Conservation (phyloP, 805 yeast genomes). For the Torulaspora maleeae region DNA sequence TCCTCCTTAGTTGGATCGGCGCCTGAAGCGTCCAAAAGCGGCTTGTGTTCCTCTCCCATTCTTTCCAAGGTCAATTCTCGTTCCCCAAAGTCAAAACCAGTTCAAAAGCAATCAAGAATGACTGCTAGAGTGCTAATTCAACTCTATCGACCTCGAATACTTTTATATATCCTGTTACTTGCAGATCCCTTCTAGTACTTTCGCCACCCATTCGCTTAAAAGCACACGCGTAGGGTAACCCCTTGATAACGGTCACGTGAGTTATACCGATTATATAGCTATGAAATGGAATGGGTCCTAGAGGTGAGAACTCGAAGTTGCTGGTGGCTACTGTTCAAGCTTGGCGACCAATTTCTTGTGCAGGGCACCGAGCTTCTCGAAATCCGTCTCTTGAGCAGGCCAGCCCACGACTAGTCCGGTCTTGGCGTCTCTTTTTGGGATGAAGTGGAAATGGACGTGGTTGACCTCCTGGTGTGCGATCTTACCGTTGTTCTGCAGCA, state of each 20-base stretch:
- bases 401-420: slow-evolving; percentile 87
- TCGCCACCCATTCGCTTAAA: background rate
- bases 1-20: slow-evolving; percentile 52
- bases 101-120: background rate
- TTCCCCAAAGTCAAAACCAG: background rate
- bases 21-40: slow-evolving; percentile 64
- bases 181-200: background rate
- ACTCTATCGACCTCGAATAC: background rate
- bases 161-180: background rate
- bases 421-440: slow-evolving; percentile 72
- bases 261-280: background rate
- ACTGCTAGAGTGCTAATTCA: background rate
- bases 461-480: slow-evolving; percentile 95
- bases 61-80: slow-evolving; percentile 1
- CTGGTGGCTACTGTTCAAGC: slow-evolving; percentile 24
- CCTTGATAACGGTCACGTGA: background rate
- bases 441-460: slow-evolving; percentile 95
- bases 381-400: slow-evolving; percentile 84
- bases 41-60: slow-evolving; percentile 40
- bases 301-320: background rate
- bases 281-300: background rate
- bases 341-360: slow-evolving; percentile 57
- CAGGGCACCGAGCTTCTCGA: slow-evolving; percentile 61
- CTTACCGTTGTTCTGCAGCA: slow-evolving; percentile 89
- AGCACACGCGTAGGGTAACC: background rate